Base-by-base conservation (phyloP, 2,329 filamentous ascomycete species). In the Thermomyces lanuginosus region DNA sequence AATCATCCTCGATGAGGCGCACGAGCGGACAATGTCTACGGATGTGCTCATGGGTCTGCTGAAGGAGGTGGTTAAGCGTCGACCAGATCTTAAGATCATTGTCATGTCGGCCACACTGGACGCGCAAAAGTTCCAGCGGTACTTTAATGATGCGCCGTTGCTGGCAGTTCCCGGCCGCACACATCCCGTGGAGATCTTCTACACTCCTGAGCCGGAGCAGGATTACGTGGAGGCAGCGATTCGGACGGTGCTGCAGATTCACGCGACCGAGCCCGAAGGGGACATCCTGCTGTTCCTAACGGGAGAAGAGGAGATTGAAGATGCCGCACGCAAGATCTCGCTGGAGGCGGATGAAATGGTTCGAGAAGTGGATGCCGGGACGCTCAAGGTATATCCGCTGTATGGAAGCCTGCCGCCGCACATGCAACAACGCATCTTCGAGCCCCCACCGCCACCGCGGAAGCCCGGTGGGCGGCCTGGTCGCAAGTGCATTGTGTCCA, bases 51-150 rank as follows among this genome's bases (percentile, higher is more conserved):
- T 98, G 79, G 89, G 84, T 30, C 65, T 98, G 32, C 62, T 98
- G 34, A 98, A 98, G 61, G 80, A 92, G 48, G 76, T 95, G 21
- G 73, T 84, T 17, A 56, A 66, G 41, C 72, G 83, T 43, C 69
- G 89, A 32, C 69, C 80, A 3, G 89, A 98, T 52, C 64, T 98
- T 45, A 98, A 98, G 63, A 80, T 98, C 46, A 89, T 98, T 47
- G 89, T 98, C 66, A 98, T 95, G 74, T 95, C 86, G 48, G 89
- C 89, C 34, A 98, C 89, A 6, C 69, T 98, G 29, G 89, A 98
- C 57, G 89, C 89, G 4, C 77, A 92, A 48, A 98, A 98, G 58
- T 98, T 98, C 51, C 89, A 95, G 55, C 76, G 74, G 34, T 98
- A 98, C 60, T 98, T 98, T 62, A 80, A 83, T 57, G 72, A 92